Conservation (phyloP, 176 grass and related monocot genomes). For the Poa pratensis region DNA sequence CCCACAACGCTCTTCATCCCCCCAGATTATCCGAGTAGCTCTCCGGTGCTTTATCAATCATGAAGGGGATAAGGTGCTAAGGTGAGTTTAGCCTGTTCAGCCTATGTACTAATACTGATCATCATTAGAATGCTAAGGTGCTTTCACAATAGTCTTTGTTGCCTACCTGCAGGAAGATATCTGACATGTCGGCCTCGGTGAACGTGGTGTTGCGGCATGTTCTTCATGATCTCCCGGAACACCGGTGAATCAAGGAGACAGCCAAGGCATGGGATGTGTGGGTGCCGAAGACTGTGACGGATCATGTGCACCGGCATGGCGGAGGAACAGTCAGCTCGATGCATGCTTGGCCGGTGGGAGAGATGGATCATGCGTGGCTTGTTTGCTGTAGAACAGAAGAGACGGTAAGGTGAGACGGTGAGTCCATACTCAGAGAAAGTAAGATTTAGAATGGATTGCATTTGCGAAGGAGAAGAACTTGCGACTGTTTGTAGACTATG, state of each 20-base stretch:
- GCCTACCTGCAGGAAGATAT: constrained; percentile 22
- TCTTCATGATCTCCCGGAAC: not conserved
- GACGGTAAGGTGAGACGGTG: too few relatives aligned
- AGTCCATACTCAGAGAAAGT: too few relatives aligned
- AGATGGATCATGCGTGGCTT: not conserved
- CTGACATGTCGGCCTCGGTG: not conserved
- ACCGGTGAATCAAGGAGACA: constrained; percentile 10
- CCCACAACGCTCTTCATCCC: constrained; percentile 12
- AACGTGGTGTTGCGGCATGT: not conserved
- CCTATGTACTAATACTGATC: not conserved
- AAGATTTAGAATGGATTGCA: too few relatives aligned
- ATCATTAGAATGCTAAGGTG: not conserved
- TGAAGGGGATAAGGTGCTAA: not conserved
- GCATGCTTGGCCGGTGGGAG: constrained; percentile 20
- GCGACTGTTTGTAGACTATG: too few relatives aligned
- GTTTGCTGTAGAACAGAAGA: too few relatives aligned
- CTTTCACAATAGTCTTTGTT: not conserved
- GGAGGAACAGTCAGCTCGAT: constrained; percentile 48
- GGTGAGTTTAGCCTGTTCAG: not conserved
- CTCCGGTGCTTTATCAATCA: constrained; percentile 22
- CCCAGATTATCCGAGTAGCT: constrained; percentile 40
- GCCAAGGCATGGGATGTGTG: constrained; percentile 32
- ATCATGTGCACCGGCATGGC: not conserved
- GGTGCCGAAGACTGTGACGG: not conserved
- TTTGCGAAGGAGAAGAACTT: too few relatives aligned